phyloP scores from a whole-genome alignment of 1,284 basidiomycete genomes.

The Papiliotrema flavescens region DNA sequence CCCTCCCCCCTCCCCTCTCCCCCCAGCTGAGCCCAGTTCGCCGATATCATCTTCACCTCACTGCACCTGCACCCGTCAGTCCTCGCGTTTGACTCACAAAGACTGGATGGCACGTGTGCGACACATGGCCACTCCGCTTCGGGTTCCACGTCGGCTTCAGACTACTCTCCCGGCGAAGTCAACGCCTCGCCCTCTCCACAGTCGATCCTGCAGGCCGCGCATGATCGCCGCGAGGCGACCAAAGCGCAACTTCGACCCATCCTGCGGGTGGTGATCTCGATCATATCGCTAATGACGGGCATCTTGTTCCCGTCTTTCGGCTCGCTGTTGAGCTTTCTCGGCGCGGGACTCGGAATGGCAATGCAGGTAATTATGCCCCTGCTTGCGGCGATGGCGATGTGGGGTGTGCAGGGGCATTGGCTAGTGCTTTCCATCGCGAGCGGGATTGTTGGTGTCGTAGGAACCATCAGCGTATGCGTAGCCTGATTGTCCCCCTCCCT shows the following conservation, averaged over 20 bases:
- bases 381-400: too few species aligned
- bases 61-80: constrained; percentile 38
- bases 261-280: constrained; percentile 62
- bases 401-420: too few species aligned
- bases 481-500: neutral
- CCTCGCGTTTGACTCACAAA: constrained; percentile 29
- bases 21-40: constrained; percentile 20
- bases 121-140: constrained; percentile 29
- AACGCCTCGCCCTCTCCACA: constrained; percentile 5
- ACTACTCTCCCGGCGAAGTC: too few species aligned
- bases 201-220: constrained; percentile 33
- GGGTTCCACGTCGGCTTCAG: constrained; percentile 14
- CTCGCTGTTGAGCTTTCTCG: constrained; percentile 79
- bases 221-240: constrained; percentile 33
- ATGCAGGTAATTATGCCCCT: too few species aligned
- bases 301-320: constrained; percentile 81
- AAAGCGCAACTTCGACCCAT: constrained; percentile 55
- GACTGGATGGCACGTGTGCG: too few species aligned
- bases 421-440: too few species aligned
- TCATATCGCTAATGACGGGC: constrained; percentile 64
- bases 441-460: too few species aligned
- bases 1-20: neutral
- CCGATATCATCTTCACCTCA: constrained; percentile 36
- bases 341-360: constrained; percentile 76
- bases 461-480: too few species aligned